These are phyloP conservation scores for Xylariaceae sp. DNA, from an alignment of 2,329 filamentous ascomycete genomes.

Conservation along the genomic window DNA sequence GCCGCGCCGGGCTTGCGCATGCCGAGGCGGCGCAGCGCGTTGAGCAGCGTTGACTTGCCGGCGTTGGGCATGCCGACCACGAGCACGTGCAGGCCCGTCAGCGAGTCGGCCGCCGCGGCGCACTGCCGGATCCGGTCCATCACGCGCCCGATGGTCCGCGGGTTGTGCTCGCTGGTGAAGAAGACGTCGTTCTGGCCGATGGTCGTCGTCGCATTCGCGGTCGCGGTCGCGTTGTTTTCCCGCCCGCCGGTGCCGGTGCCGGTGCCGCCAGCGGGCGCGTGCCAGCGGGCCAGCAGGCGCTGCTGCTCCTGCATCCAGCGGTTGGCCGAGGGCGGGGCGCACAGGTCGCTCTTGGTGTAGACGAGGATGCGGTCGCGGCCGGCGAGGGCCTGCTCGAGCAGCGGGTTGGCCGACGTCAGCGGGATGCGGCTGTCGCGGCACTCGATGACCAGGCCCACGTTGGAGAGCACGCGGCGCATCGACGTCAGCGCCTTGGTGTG, in stretches of 20 bases:
- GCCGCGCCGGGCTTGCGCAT: constrained; percentile 60
- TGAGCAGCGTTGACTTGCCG: constrained; percentile 91
- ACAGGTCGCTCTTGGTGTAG: constrained; percentile 85
- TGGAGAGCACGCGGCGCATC: constrained; percentile 74
- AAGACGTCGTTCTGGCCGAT: constrained; percentile 21
- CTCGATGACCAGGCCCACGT: constrained; percentile 84
- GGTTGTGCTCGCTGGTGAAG: constrained; percentile 34
- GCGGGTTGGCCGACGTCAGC: constrained; percentile 79
- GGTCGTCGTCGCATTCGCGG: too few relatives aligned
- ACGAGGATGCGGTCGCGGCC: constrained; percentile 71
- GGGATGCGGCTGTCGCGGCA: constrained; percentile 91
- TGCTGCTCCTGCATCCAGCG: constrained; percentile 16
- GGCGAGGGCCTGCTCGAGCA: constrained; percentile 72
- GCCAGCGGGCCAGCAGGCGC: constrained; percentile 11
- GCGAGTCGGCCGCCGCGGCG: constrained; percentile 42
- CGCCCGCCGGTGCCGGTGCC: constrained; percentile 4
- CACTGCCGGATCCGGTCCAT: constrained; percentile 43
- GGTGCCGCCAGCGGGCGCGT: constrained; percentile 4
- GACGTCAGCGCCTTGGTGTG: constrained; percentile 73
- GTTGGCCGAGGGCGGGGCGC: constrained; percentile 24
- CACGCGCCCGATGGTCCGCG: constrained; percentile 28
- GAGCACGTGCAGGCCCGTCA: constrained; percentile 79
- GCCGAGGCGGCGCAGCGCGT: constrained; percentile 67
- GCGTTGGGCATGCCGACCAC: constrained; percentile 98
- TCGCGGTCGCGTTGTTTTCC: not conserved